Conservation (phyloP, 2,329 filamentous ascomycete species). For the Orbilia javanica region DNA sequence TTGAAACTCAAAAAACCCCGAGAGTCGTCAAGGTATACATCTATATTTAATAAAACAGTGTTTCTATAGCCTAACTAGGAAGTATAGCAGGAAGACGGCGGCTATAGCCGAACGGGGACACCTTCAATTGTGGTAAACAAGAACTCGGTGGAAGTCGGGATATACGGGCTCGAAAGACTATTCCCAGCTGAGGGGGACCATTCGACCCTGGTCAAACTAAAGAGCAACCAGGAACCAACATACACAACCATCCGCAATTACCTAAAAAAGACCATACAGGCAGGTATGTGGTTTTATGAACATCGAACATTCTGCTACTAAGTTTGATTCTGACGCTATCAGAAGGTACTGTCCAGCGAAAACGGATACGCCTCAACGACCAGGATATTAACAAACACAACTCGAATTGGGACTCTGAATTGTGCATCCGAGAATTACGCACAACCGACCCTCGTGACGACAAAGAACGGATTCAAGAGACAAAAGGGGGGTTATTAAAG, state of each 20-base stretch:
- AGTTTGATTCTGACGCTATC: too few relatives aligned
- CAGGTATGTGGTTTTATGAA: too few relatives aligned
- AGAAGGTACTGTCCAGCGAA: too few relatives aligned
- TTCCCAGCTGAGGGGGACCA: background rate
- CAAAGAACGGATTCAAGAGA: constrained; percentile 64
- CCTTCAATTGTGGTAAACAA: background rate
- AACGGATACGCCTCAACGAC: too few relatives aligned
- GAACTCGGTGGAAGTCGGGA: background rate
- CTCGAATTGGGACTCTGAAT: too few relatives aligned
- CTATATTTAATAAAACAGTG: background rate
- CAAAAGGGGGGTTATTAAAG: constrained; percentile 64
- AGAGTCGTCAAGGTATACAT: background rate
- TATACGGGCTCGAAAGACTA: background rate
- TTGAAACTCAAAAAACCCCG: background rate
- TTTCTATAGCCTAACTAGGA: background rate
- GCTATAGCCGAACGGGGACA: background rate
- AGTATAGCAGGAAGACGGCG: background rate
- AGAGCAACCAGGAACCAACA: background rate
- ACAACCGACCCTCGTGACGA: constrained; percentile 64
- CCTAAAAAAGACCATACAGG: background rate
- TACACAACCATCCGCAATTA: background rate
- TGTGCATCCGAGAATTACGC: too few relatives aligned
- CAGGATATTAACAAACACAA: too few relatives aligned
- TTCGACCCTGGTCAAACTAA: constrained; percentile 1
- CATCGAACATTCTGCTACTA: too few relatives aligned